Evolutionary conservation across 2,329 filamentous ascomycete genomes (phyloP).

Genomic region (Aspergillus ibericus): DNA sequence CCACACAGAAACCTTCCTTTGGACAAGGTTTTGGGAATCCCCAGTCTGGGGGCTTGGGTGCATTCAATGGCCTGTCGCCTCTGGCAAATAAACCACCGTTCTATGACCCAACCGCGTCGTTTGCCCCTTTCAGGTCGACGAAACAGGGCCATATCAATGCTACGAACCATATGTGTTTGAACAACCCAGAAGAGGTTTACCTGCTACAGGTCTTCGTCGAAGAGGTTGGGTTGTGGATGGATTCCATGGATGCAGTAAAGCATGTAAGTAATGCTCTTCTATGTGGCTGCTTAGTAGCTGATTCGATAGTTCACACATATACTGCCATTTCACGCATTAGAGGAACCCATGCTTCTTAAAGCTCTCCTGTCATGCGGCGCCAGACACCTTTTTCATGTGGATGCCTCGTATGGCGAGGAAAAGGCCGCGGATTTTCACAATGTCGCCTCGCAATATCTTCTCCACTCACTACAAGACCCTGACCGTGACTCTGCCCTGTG

Average conservation of each 20-base stretch:
- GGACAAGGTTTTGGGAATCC: constrained; percentile 48
- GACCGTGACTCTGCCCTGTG: constrained; percentile 81
- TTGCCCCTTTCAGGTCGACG: constrained; percentile 35
- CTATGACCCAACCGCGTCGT: constrained; percentile 35
- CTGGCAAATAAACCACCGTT: constrained; percentile 28
- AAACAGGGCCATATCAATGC: constrained; percentile 43
- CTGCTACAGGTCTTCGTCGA: constrained; percentile 92
- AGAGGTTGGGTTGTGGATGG: constrained; percentile 92
- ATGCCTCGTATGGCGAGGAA: constrained; percentile 69
- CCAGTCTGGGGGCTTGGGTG: constrained; percentile 31
- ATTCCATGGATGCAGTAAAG: constrained; percentile 80
- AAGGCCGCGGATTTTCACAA: constrained; percentile 83
- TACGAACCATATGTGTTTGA: constrained; percentile 63
- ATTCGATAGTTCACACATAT: constrained; percentile 67
- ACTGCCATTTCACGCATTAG: constrained; percentile 78
- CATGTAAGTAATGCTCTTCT: constrained; percentile 52
- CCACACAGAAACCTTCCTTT: constrained; percentile 38
- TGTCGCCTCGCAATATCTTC: constrained; percentile 74
- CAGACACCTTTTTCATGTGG: constrained; percentile 72
- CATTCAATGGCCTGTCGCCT: constrained; percentile 29
- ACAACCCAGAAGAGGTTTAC: constrained; percentile 73
- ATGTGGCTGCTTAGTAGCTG: constrained; percentile 11
- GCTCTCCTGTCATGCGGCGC: constrained; percentile 87
- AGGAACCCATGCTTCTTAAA: constrained; percentile 84
- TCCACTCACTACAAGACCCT: constrained; percentile 77